Percentiles rank a stretch among this genome's conserved stretches.
These are phyloP conservation scores for Colletotrichum liriopes DNA, from an alignment of 2,329 filamentous ascomycete species.

Conservation along the genomic window DNA sequence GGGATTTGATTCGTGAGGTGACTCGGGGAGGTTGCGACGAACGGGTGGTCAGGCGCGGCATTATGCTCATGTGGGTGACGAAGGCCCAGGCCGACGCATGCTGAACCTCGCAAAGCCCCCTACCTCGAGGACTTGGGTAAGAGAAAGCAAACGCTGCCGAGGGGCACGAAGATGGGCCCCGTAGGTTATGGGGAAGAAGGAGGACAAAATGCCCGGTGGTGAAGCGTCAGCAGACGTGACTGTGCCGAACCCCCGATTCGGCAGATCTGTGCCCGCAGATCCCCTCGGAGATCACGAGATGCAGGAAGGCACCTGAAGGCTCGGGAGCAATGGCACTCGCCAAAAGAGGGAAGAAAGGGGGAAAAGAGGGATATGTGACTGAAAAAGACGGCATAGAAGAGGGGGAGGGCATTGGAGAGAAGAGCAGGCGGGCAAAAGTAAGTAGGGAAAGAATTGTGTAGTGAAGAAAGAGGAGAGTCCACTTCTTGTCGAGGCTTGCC, in stretches of 20 bases:
- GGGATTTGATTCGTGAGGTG: background rate
- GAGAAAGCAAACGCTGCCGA: background rate
- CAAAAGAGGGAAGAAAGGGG: background rate
- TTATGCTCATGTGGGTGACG: slow-evolving; percentile 1
- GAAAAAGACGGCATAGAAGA: slow-evolving; percentile 1
- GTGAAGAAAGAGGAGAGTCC: slow-evolving; percentile 32
- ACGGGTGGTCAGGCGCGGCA: background rate
- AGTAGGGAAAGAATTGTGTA: slow-evolving; percentile 41
- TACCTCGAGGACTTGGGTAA: background rate
- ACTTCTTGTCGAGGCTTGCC: slow-evolving; percentile 41
- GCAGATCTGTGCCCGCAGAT: slow-evolving; percentile 34
- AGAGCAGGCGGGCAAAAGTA: background rate
- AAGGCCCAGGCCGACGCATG: background rate
- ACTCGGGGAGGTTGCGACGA: slow-evolving; percentile 36
- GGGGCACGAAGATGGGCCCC: background rate
- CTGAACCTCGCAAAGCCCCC: background rate
- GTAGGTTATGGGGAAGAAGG: background rate
- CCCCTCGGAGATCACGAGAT: slow-evolving; percentile 24
- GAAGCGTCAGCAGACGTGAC: slow-evolving; percentile 34
- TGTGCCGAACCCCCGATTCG: slow-evolving; percentile 23
- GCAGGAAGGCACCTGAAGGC: background rate
- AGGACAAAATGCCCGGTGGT: slow-evolving; percentile 4
- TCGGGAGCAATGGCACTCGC: background rate
- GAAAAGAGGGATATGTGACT: background rate
- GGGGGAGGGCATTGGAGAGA: slow-evolving; percentile 15